A percentile compares a stretch with the other conserved stretches of the same genome.
These are phyloP conservation scores for Ramichloridium luteum DNA, from an alignment of 2,329 filamentous ascomycete genomes.

Conservation along the genomic window DNA sequence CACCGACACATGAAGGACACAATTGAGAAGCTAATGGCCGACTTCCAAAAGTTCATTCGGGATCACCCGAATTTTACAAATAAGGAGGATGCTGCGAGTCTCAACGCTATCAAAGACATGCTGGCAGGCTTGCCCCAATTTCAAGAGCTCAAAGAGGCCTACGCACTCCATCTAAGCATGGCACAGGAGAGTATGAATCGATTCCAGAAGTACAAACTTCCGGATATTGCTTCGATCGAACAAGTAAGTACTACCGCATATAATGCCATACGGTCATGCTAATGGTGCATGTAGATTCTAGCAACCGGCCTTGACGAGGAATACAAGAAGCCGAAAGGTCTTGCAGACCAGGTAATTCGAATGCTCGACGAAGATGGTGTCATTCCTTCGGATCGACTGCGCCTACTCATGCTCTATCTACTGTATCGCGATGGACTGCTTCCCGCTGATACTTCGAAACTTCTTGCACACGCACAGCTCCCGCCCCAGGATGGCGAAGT, in stretches of 20 bases:
- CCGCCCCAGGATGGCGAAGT: conserved; percentile 60
- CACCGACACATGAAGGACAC: conserved; percentile 98
- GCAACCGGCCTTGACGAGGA: conserved; percentile 91
- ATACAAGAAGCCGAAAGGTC: conserved; percentile 76
- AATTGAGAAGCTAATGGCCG: conserved; percentile 80
- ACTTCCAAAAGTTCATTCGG: conserved; percentile 83
- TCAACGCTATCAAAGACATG: conserved; percentile 96
- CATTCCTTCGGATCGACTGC: conserved; percentile 59
- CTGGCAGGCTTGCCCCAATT: conserved; percentile 88
- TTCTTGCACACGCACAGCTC: conserved; percentile 71
- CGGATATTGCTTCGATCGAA: conserved; percentile 77
- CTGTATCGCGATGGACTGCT: conserved; percentile 80
- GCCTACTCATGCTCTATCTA: conserved; percentile 74
- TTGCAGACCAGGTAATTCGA: conserved; percentile 72
- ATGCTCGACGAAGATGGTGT: conserved; percentile 78
- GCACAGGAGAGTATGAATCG: conserved; percentile 93
- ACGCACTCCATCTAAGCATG: conserved; percentile 91
- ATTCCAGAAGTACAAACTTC: conserved; percentile 73
- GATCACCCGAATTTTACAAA: conserved; percentile 89
- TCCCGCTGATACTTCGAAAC: conserved; percentile 67
- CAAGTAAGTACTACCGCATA: conserved; percentile 47
- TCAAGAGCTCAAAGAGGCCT: conserved; percentile 87
- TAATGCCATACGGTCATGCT: not conserved
- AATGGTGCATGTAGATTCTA: conserved; percentile 42
- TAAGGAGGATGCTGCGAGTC: conserved; percentile 53